phyloP scores from a whole-genome alignment of 345 rosid genomes.

The Chamaenerion angustifolium region DNA sequence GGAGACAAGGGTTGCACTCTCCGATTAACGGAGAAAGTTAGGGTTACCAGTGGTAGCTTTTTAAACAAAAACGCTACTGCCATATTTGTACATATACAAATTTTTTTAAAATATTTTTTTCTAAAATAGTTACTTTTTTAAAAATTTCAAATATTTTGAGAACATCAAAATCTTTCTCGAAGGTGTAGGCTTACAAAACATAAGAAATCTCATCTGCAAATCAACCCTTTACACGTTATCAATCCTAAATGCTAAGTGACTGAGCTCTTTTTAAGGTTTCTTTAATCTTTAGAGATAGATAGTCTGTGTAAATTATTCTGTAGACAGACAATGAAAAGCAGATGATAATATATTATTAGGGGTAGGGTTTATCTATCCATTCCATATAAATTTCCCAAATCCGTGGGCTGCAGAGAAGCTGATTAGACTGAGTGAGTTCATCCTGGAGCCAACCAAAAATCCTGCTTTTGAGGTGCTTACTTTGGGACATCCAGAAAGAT shows the following conservation, averaged over 20 bases:
- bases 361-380: neutral
- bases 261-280: slow-evolving; percentile 9
- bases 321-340: slow-evolving; percentile 5
- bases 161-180: too few species aligned
- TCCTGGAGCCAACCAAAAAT: slow-evolving; percentile 7
- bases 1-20: too few species aligned
- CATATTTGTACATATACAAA: too few species aligned
- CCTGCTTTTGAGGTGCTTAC: neutral
- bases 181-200: neutral
- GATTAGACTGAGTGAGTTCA: slow-evolving; percentile 9
- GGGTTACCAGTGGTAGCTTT: too few species aligned
- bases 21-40: too few species aligned
- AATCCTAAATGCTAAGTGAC: neutral
- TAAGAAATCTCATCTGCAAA: neutral
- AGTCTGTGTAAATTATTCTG: too few species aligned
- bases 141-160: too few species aligned
- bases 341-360: slow-evolving; percentile 2
- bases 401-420: slow-evolving; percentile 16
- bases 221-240: slow-evolving; percentile 10
- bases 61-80: too few species aligned
- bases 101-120: too few species aligned
- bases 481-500: too few species aligned
- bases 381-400: slow-evolving; percentile 5
- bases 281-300: neutral
- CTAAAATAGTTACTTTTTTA: too few species aligned